These are phyloP conservation scores for Talaromyces ruber DNA, from an alignment of 495 filamentous ascomycete genomes.

Conservation along the genomic window DNA sequence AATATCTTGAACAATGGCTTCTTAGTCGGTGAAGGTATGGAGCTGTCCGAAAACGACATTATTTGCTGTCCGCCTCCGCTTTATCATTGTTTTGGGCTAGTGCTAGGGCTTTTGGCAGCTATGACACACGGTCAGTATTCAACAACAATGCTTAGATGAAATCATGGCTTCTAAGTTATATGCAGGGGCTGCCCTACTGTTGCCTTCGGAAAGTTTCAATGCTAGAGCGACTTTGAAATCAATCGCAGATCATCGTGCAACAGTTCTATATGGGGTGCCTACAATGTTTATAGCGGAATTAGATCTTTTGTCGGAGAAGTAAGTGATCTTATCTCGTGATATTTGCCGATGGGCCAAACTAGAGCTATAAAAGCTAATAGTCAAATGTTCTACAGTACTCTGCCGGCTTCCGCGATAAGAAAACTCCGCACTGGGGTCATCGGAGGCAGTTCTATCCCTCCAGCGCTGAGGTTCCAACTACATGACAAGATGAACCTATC, in stretches of 20 bases:
- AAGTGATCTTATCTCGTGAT: too few species aligned
- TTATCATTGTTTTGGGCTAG: conserved; percentile 80
- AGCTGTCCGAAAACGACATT: conserved; percentile 52
- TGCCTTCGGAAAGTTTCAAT: conserved; percentile 69
- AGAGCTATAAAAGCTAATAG: too few species aligned
- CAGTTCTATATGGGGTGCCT: conserved; percentile 75
- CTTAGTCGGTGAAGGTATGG: conserved; percentile 65
- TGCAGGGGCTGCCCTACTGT: conserved; percentile 51
- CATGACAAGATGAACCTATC: conserved; percentile 53
- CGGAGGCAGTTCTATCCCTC: background rate
- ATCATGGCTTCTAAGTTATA: background rate
- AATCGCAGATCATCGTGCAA: conserved; percentile 52
- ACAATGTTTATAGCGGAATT: conserved; percentile 82
- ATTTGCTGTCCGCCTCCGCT: conserved; percentile 72
- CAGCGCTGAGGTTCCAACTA: background rate
- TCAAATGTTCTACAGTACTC: too few species aligned
- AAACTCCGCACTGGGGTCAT: conserved; percentile 61
- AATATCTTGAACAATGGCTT: conserved; percentile 75
- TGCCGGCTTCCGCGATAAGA: conserved; percentile 12
- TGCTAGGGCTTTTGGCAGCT: conserved; percentile 78
- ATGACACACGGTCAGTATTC: conserved; percentile 52
- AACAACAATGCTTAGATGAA: background rate
- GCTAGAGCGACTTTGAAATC: conserved; percentile 52
- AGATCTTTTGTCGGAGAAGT: conserved; percentile 42
- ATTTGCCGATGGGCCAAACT: too few species aligned